phyloP scores from a whole-genome alignment of 208 protist species.

The Borovskyia barvae region DNA sequence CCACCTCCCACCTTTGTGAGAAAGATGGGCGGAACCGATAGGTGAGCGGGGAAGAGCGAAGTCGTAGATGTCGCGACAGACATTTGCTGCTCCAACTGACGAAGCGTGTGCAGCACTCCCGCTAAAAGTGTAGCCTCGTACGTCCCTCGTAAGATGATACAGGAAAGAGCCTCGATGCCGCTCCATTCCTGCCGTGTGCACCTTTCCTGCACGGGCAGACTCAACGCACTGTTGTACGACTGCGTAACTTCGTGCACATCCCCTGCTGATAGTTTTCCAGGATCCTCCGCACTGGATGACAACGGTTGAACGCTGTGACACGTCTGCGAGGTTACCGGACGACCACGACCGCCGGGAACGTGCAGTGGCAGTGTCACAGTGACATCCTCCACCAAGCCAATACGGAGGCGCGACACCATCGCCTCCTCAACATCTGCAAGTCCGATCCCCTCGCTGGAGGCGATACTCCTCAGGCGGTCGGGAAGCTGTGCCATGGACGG shows the following conservation, averaged over 20 bases:
- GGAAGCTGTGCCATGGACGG: not conserved
- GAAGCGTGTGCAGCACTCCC: slow-evolving; percentile 41
- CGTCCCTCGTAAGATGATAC: slow-evolving; percentile 31
- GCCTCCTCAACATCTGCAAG: not conserved
- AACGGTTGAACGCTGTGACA: too few species aligned
- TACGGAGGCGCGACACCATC: slow-evolving; percentile 27
- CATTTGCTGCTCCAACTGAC: slow-evolving; percentile 8
- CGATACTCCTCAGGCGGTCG: slow-evolving; percentile 2
- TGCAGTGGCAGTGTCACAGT: slow-evolving; percentile 33
- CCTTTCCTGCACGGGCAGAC: slow-evolving; percentile 1
- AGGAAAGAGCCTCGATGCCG: slow-evolving; percentile 21
- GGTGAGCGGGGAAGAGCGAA: too few species aligned
- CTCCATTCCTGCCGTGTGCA: not conserved
- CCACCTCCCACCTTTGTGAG: slow-evolving; percentile 56
- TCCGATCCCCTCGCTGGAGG: not conserved
- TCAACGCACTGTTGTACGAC: slow-evolving; percentile 52
- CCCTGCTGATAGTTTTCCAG: too few species aligned
- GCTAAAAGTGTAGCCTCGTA: slow-evolving; percentile 57
- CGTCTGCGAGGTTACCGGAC: too few species aligned
- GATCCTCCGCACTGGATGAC: too few species aligned
- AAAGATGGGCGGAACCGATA: slow-evolving; percentile 32
- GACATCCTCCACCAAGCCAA: slow-evolving; percentile 42
- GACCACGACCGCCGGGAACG: not conserved
- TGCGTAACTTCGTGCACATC: slow-evolving; percentile 35
- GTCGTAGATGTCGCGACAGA: not conserved